Percentiles rank a stretch among this genome's conserved stretches.
Evolutionary conservation across 2,329 filamentous ascomycete species (phyloP).

Genomic region (Trichophaea hybrida): DNA sequence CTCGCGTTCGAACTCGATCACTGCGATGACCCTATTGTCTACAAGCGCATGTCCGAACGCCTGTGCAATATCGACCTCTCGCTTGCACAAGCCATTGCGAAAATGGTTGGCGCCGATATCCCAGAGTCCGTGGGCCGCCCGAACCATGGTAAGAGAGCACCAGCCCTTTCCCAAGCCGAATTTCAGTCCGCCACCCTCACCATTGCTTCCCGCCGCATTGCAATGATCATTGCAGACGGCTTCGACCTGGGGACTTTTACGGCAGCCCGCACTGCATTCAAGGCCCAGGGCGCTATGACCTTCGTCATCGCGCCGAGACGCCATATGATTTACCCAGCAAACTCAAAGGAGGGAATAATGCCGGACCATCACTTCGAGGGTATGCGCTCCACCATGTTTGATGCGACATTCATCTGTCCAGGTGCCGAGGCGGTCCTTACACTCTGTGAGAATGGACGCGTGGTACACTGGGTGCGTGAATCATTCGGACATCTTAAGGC

Average conservation of each 20-base stretch:
- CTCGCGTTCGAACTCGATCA: slow-evolving; percentile 63
- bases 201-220: slow-evolving; percentile 56
- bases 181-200: slow-evolving; percentile 47
- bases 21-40: slow-evolving; percentile 65
- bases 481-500: slow-evolving; percentile 71
- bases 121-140: slow-evolving; percentile 37
- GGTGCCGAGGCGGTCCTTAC: slow-evolving; percentile 49
- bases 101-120: slow-evolving; percentile 51
- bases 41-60: slow-evolving; percentile 52
- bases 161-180: slow-evolving; percentile 54
- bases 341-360: slow-evolving; percentile 39
- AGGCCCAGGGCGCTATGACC: slow-evolving; percentile 48
- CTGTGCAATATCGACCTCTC: slow-evolving; percentile 57
- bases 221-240: slow-evolving; percentile 63
- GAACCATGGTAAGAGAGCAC: slow-evolving; percentile 56
- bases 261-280: slow-evolving; percentile 49
- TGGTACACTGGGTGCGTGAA: slow-evolving; percentile 62
- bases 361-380: slow-evolving; percentile 71
- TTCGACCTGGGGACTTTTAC: slow-evolving; percentile 54
- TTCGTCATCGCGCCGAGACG: slow-evolving; percentile 59
- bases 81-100: slow-evolving; percentile 54
- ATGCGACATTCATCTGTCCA: slow-evolving; percentile 62
- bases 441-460: slow-evolving; percentile 50
- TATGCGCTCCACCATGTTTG: slow-evolving; percentile 67
- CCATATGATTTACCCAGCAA: slow-evolving; percentile 45